phyloP scores from a whole-genome alignment of 2,329 filamentous ascomycete genomes.

The Ceratocystis lukuohia region DNA sequence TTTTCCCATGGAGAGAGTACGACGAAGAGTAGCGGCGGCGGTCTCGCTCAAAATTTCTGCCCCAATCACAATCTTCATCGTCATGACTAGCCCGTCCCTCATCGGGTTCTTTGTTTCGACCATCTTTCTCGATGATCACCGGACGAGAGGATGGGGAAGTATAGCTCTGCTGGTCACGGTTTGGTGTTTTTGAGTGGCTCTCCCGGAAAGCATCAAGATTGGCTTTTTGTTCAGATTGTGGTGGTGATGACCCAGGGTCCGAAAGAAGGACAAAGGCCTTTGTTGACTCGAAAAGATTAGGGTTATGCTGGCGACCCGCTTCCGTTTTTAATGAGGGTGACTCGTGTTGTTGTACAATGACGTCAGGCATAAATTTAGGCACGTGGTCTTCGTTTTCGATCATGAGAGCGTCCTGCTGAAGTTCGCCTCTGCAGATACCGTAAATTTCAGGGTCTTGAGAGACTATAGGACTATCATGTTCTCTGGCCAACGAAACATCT shows the following conservation, averaged over 20 bases:
- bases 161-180: constrained; percentile 5
- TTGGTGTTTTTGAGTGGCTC: constrained; percentile 7
- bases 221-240: constrained; percentile 6
- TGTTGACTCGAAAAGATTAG: background rate
- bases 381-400: constrained; percentile 16
- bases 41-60: constrained; percentile 6
- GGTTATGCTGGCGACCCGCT: constrained; percentile 5
- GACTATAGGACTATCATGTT: constrained; percentile 4
- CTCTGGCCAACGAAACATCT: constrained; percentile 13
- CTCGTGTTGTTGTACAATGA: constrained; percentile 6
- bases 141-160: constrained; percentile 10
- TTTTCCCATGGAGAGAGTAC: constrained; percentile 8
- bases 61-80: background rate
- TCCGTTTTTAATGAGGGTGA: background rate
- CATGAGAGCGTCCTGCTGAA: constrained; percentile 15
- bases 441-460: constrained; percentile 12
- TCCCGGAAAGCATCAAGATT: constrained; percentile 4
- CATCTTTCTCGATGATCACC: background rate
- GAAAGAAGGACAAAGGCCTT: constrained; percentile 17
- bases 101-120: background rate
- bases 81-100: background rate
- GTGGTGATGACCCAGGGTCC: constrained; percentile 11
- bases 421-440: constrained; percentile 14
- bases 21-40: constrained; percentile 11
- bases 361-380: constrained; percentile 14